phyloP scores from a whole-genome alignment of 306 rosid species.

The Dalbergia oliveri region DNA sequence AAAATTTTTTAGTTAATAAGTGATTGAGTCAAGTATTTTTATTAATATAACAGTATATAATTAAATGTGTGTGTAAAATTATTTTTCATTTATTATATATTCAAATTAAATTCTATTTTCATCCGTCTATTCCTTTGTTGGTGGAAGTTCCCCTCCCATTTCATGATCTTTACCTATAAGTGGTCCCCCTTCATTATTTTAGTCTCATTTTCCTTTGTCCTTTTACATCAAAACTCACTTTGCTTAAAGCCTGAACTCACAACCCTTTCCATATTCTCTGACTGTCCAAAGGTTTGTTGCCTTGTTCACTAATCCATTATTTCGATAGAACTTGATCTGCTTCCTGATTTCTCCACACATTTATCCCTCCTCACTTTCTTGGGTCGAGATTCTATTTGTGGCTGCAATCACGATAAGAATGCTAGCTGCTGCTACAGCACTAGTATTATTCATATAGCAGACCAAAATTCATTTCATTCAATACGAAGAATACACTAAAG shows the following conservation, averaged over 20 bases:
- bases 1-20: too few relatives aligned
- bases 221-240: neutral
- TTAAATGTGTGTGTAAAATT: too few relatives aligned
- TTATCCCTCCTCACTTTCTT: neutral
- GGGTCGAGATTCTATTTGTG: neutral
- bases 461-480: neutral
- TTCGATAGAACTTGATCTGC: neutral
- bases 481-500: neutral
- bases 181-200: neutral
- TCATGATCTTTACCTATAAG: constrained; percentile 1
- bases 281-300: neutral
- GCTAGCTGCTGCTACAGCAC: neutral
- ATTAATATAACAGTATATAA: too few relatives aligned
- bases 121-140: neutral
- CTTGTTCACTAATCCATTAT: neutral
- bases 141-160: neutral
- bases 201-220: neutral
- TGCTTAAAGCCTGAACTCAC: neutral
- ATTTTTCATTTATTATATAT: too few relatives aligned
- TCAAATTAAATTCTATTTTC: too few relatives aligned
- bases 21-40: too few relatives aligned
- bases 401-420: constrained; percentile 3
- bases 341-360: neutral
- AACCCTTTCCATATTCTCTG: neutral
- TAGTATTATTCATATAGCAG: neutral